Conservation (phyloP, 208 protist species). For the Tritrichomonas foetus region DNA sequence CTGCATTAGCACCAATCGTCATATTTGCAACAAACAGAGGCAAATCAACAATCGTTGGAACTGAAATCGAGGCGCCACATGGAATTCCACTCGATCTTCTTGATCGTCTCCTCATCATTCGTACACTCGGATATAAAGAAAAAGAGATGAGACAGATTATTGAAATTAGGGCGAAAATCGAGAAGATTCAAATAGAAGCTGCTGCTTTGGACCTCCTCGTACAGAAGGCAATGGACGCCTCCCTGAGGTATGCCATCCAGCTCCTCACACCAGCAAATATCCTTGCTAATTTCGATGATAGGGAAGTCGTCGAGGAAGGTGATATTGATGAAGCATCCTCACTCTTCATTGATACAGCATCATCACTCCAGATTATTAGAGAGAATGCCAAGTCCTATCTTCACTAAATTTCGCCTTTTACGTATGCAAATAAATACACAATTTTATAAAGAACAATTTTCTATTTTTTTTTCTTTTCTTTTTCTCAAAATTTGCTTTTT, state of each 20-base stretch:
- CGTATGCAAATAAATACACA: too few relatives aligned
- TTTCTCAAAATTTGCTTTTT: too few relatives aligned
- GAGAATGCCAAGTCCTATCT: not conserved
- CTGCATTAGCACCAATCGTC: slow-evolving; percentile 95
- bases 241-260: slow-evolving; percentile 91
- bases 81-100: slow-evolving; percentile 98
- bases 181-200: slow-evolving; percentile 81
- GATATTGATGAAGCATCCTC: not conserved
- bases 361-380: not conserved
- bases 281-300: not conserved
- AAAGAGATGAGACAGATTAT: slow-evolving; percentile 82
- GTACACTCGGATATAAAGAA: slow-evolving; percentile 84
- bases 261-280: slow-evolving; percentile 80
- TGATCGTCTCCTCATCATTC: slow-evolving; percentile 97
- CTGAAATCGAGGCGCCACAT: slow-evolving; percentile 12
- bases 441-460: too few relatives aligned
- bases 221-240: slow-evolving; percentile 77
- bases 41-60: slow-evolving; percentile 66
- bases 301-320: not conserved
- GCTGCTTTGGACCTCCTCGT: slow-evolving; percentile 76
- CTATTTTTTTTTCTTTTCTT: too few relatives aligned
- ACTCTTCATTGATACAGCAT: slow-evolving; percentile 16
- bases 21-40: slow-evolving; percentile 99
- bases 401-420: not conserved
- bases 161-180: slow-evolving; percentile 55